Evolutionary conservation across 1,284 basidiomycete species (phyloP).

Genomic region (Chondrostereum purpureum): DNA sequence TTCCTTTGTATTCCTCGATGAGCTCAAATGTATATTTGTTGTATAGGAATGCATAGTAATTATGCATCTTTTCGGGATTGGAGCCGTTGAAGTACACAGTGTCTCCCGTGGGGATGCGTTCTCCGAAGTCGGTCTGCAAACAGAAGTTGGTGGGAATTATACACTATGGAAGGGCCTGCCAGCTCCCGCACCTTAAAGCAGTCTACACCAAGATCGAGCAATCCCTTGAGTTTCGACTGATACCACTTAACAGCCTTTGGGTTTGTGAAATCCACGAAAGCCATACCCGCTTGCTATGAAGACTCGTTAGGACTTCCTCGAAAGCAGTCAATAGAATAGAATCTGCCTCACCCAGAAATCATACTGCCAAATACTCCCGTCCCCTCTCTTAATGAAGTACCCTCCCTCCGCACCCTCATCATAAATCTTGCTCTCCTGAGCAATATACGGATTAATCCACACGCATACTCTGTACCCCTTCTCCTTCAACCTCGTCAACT

Average conservation of each 20-base stretch:
- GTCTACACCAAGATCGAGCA: constrained; percentile 54
- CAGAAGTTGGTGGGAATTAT: not conserved
- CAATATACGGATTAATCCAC: constrained; percentile 48
- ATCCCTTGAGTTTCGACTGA: constrained; percentile 37
- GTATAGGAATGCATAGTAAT: constrained; percentile 48
- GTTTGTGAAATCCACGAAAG: constrained; percentile 54
- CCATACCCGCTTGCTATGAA: constrained; percentile 52
- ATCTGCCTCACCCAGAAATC: constrained; percentile 26
- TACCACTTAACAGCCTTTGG: constrained; percentile 52
- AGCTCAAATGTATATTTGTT: constrained; percentile 51
- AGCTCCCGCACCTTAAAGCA: constrained; percentile 36
- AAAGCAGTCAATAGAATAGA: not conserved
- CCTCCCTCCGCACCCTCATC: constrained; percentile 45
- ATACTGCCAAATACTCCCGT: constrained; percentile 56
- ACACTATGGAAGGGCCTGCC: not conserved
- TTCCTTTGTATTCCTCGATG: constrained; percentile 41
- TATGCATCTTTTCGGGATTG: constrained; percentile 45
- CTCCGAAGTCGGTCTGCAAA: constrained; percentile 55
- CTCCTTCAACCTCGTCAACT: constrained; percentile 45
- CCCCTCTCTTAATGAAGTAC: constrained; percentile 50
- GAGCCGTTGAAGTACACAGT: constrained; percentile 47
- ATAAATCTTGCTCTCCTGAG: constrained; percentile 50
- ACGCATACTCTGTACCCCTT: constrained; percentile 33
- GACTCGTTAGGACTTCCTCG: too few species aligned
- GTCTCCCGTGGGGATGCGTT: constrained; percentile 49